These are phyloP conservation scores for Musa schizocarpa DNA, from an alignment of 176 grass and related monocot species.

Conservation along the genomic window DNA sequence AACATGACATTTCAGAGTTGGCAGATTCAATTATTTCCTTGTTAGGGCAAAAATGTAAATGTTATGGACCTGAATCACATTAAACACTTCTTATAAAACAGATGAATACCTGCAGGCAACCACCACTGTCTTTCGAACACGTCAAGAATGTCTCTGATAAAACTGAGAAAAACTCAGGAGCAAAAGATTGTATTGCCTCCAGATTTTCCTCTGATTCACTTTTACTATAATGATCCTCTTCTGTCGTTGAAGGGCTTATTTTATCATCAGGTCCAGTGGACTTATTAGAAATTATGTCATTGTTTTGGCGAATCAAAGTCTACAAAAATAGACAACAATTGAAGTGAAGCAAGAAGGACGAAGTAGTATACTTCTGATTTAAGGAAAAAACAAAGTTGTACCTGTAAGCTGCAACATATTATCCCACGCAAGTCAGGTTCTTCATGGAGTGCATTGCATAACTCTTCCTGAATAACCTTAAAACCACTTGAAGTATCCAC, in stretches of 20 bases:
- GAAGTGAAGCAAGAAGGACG: conserved; percentile 8
- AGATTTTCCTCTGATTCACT: conserved; percentile 73
- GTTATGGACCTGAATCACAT: too few species aligned
- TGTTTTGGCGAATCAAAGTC: conserved; percentile 92
- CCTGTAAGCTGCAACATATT: conserved; percentile 86
- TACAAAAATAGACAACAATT: conserved; percentile 23
- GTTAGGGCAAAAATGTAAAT: background rate
- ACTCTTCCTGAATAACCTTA: conserved; percentile 42
- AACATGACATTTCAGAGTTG: background rate
- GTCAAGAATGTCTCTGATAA: conserved; percentile 76
- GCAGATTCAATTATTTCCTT: background rate
- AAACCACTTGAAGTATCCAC: conserved; percentile 63
- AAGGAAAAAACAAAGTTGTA: conserved; percentile 6
- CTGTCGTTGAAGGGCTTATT: conserved; percentile 12
- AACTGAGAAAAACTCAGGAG: conserved; percentile 59
- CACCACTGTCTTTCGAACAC: conserved; percentile 49
- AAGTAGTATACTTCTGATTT: conserved; percentile 3
- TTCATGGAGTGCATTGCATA: conserved; percentile 60
- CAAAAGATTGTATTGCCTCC: conserved; percentile 50
- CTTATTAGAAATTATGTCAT: conserved; percentile 41
- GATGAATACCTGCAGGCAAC: conserved; percentile 60
- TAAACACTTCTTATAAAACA: conserved; percentile 12
- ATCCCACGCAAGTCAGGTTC: conserved; percentile 59
- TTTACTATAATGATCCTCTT: conserved; percentile 39
- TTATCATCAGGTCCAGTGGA: conserved; percentile 38